These are phyloP conservation scores for Begonia fuchsioides DNA, from an alignment of 306 rosid species.

Conservation along the genomic window DNA sequence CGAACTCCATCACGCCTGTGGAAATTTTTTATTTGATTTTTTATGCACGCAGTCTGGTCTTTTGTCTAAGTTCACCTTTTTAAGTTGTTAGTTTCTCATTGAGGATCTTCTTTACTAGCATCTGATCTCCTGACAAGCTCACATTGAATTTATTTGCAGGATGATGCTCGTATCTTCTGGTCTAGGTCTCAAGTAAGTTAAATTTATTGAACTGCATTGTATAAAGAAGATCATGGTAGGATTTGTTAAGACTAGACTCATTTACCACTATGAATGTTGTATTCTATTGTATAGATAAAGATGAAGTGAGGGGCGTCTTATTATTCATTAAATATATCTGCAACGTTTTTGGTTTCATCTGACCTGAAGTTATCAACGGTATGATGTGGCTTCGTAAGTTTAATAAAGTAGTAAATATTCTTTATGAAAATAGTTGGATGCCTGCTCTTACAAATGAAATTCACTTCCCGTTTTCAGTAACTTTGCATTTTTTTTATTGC, in stretches of 20 bases:
- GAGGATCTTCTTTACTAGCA: too few relatives aligned
- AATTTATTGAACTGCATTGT: constrained; percentile 5
- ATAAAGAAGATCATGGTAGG: not conserved
- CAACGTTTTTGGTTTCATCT: constrained; percentile 62
- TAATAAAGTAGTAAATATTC: too few relatives aligned
- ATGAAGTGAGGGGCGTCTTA: constrained; percentile 61
- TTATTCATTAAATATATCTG: constrained; percentile 55
- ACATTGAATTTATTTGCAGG: constrained; percentile 35
- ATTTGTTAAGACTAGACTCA: not conserved
- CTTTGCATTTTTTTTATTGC: too few relatives aligned
- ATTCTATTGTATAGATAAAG: constrained; percentile 49
- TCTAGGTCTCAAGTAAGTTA: constrained; percentile 71
- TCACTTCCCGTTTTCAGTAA: too few relatives aligned
- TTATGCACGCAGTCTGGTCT: too few relatives aligned
- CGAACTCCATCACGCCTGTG: constrained; percentile 42
- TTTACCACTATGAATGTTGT: constrained; percentile 8
- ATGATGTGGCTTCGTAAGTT: constrained; percentile 7
- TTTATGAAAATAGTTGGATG: too few relatives aligned
- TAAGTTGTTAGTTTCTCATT: too few relatives aligned
- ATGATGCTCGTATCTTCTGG: constrained; percentile 95
- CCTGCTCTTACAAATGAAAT: too few relatives aligned
- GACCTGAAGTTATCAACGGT: constrained; percentile 90
- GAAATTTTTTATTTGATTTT: not conserved
- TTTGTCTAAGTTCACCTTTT: too few relatives aligned
- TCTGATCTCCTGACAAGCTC: constrained; percentile 12